Percentiles rank a stretch among this genome's conserved stretches.
phyloP scores from a whole-genome alignment of 148 eudicot species.

The Cornus kousa region DNA sequence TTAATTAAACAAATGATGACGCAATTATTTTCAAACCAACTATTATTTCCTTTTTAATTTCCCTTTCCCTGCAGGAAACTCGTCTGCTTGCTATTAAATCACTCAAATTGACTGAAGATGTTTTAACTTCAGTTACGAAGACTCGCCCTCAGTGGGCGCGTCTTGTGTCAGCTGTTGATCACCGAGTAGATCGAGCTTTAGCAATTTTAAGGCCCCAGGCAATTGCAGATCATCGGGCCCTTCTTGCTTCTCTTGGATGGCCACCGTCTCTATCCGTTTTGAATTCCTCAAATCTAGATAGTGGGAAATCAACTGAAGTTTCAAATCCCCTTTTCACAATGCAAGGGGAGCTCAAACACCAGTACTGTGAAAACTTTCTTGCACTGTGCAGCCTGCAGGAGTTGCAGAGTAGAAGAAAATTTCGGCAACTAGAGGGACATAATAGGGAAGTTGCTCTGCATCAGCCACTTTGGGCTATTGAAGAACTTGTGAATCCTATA shows the following conservation, averaged over 20 bases:
- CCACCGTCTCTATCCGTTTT: constrained; percentile 78
- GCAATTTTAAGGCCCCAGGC: constrained; percentile 91
- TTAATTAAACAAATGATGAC: background rate
- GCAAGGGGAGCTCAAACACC: constrained; percentile 71
- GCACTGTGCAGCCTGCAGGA: constrained; percentile 82
- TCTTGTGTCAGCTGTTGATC: constrained; percentile 87
- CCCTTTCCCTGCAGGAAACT: constrained; percentile 44
- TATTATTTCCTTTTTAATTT: constrained; percentile 11
- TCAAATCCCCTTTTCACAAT: constrained; percentile 74
- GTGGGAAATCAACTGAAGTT: constrained; percentile 40
- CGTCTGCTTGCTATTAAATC: constrained; percentile 58
- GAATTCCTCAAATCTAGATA: constrained; percentile 46
- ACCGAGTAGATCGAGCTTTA: constrained; percentile 81
- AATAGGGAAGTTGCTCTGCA: constrained; percentile 43
- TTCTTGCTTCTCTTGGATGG: constrained; percentile 87
- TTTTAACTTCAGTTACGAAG: constrained; percentile 56
- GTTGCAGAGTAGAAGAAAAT: constrained; percentile 73
- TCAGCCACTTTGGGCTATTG: constrained; percentile 95
- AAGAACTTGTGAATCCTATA: constrained; percentile 88
- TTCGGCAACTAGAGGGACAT: constrained; percentile 78
- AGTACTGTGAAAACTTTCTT: constrained; percentile 75
- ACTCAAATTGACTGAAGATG: constrained; percentile 62
- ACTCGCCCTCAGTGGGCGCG: constrained; percentile 74
- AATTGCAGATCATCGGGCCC: constrained; percentile 84
- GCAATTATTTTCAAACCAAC: constrained; percentile 2